Conservation (phyloP, 805 yeast species). For the Yarrowia porcina region DNA sequence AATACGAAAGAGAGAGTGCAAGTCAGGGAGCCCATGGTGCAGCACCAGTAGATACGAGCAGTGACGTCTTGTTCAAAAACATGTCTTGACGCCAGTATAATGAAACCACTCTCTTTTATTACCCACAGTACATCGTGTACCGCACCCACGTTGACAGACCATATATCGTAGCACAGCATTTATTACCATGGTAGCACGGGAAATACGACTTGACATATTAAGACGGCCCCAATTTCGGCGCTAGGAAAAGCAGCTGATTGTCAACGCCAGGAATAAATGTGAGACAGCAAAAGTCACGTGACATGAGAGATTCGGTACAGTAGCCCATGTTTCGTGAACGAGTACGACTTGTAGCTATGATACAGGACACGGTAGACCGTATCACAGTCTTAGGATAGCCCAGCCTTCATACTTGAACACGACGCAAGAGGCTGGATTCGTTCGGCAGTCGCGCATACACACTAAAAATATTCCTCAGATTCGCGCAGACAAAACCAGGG, state of each 20-base stretch:
- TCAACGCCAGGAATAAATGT: too few relatives aligned
- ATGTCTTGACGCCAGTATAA: too few relatives aligned
- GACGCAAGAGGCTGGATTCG: background rate
- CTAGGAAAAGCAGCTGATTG: background rate
- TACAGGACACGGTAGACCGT: too few relatives aligned
- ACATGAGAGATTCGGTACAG: background rate
- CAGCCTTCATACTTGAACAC: too few relatives aligned
- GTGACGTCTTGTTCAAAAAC: too few relatives aligned
- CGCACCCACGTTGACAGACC: too few relatives aligned
- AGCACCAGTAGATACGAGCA: background rate
- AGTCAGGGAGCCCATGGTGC: background rate
- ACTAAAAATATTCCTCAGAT: background rate
- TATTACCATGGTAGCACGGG: background rate
- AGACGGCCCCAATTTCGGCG: background rate
- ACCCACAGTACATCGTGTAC: too few relatives aligned
- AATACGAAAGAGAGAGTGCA: background rate
- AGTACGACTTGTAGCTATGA: too few relatives aligned
- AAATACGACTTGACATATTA: background rate
- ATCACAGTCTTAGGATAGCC: too few relatives aligned
- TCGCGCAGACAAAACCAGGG: background rate
- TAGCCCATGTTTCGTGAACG: background rate
- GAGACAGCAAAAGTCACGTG: too few relatives aligned
- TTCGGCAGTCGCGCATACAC: background rate
- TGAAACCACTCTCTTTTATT: too few relatives aligned
- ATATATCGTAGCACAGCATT: background rate